phyloP scores from a whole-genome alignment of 495 filamentous ascomycete genomes.

The Penicillium manginii region DNA sequence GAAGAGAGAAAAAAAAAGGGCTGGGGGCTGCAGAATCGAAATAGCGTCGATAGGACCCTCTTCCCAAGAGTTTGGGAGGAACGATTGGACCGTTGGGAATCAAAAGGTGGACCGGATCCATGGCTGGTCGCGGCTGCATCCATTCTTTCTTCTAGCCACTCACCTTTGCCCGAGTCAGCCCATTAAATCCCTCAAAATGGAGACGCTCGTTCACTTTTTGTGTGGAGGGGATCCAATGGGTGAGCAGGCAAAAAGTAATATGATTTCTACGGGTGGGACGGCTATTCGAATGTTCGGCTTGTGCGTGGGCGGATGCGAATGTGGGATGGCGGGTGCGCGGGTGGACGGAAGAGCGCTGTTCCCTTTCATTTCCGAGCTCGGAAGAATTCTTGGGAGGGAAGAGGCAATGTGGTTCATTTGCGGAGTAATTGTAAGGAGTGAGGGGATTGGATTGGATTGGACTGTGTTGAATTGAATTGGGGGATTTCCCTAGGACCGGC shows the following conservation, averaged over 20 bases:
- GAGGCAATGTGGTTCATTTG: too few species aligned
- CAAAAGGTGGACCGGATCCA: conserved; percentile 1
- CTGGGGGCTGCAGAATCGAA: neutral
- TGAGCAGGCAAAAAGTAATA: neutral
- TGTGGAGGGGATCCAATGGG: neutral
- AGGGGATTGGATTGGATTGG: neutral
- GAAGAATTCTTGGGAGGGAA: neutral
- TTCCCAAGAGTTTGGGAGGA: neutral
- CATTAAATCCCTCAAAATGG: conserved; percentile 3
- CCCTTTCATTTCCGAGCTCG: conserved; percentile 2
- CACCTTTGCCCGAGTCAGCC: neutral
- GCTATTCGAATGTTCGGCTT: neutral
- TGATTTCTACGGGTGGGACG: too few species aligned
- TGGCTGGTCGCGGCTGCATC: conserved; percentile 4
- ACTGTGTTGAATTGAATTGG: too few species aligned
- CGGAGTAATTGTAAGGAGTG: neutral
- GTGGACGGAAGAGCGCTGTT: conserved; percentile 13
- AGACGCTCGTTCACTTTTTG: neutral
- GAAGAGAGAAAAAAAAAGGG: neutral
- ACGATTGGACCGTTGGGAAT: neutral
- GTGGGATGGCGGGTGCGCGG: neutral
- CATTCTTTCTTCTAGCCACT: neutral
- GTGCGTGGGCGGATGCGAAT: neutral
- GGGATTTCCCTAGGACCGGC: neutral
- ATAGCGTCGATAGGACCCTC: neutral